Evolutionary conservation across 1,139 yeast species (phyloP), one percentile per base, ranked within the genome.

Genomic region (Pneumocystis canis): DNA sequence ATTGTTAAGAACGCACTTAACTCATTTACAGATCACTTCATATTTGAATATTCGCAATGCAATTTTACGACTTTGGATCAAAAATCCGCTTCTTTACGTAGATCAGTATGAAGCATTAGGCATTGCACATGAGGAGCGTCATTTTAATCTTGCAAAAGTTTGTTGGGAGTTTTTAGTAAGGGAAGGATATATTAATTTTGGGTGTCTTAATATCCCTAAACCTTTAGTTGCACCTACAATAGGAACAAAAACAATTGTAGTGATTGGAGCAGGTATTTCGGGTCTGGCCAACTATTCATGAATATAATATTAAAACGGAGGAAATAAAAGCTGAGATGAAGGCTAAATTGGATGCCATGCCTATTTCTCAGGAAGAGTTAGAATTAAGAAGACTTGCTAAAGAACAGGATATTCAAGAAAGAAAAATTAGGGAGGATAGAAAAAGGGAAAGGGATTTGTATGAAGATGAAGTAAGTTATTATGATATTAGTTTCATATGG

Each of bases 221-320:
- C 20, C 54, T 7, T 20, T 37, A n/a, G 37, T 20, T 9, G 11
- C 33, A 7, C 58, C 58, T 6, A 58, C 61, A 35, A 33, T 28
- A 11, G 53, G 63, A 1, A 60, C 33, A n/a, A 60, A 58, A 25
- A 58, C 53, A 5, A 70, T 77, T 56, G 75, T 74, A 0, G 70
- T 77, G 5, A 67, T 77, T 31, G 80, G 80, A 5, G 78, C 79
- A 0, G 80, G 80, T 2, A 70, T 77, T 28, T 74, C 80, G 5
- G 80, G 80, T 3, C 70, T 77, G 11, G 73, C 77, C 73, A 53
- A 68, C 70, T 62, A 68, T 70, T 53, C 69, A 71, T 60, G 72
- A 74, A 65, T 75, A 74, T 60, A 76, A 75, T 32, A 69, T 75
- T 3, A 76, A 75, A 58, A 77, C 76, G 0, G 77, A 75, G 37